Evolutionary conservation across 2,329 filamentous ascomycete species (phyloP).

Genomic region (Stagonosporopsis chrysanthemi): DNA sequence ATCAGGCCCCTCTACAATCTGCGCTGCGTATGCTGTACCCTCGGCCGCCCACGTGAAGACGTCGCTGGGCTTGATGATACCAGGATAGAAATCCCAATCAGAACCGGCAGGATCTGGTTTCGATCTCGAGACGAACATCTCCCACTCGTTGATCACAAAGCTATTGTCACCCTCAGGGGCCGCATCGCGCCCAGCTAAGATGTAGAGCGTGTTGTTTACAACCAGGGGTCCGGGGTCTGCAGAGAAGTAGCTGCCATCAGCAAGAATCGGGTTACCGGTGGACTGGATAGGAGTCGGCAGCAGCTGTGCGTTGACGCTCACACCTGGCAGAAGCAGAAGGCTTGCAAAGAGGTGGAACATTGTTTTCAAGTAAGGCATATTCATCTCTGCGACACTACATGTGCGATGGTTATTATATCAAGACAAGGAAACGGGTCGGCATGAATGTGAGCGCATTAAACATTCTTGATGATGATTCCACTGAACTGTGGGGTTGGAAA

Average conservation of each 20-base stretch:
- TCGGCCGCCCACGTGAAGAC: neutral
- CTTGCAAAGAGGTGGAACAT: too few species aligned
- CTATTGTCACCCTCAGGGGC: neutral
- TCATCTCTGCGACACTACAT: too few species aligned
- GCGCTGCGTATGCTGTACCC: neutral
- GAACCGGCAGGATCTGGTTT: neutral
- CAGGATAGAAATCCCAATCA: neutral
- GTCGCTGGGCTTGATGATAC: neutral
- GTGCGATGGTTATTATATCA: too few species aligned
- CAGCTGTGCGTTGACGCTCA: neutral
- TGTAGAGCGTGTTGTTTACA: neutral
- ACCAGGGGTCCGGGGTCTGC: neutral
- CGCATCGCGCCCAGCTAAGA: neutral
- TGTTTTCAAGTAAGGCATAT: too few species aligned
- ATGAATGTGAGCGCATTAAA: too few species aligned
- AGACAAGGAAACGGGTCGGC: too few species aligned
- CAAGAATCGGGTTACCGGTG: neutral
- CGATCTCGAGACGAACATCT: neutral
- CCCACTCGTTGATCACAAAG: slow-evolving; percentile 1
- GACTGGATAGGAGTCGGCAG: neutral
- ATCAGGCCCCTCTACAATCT: neutral
- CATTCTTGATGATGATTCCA: too few species aligned
- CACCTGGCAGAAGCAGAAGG: too few species aligned
- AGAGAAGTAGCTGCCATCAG: neutral
- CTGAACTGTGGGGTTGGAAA: neutral